These are phyloP conservation scores for Bondarzewia mesenterica DNA, from an alignment of 1,284 basidiomycete species.

Conservation along the genomic window DNA sequence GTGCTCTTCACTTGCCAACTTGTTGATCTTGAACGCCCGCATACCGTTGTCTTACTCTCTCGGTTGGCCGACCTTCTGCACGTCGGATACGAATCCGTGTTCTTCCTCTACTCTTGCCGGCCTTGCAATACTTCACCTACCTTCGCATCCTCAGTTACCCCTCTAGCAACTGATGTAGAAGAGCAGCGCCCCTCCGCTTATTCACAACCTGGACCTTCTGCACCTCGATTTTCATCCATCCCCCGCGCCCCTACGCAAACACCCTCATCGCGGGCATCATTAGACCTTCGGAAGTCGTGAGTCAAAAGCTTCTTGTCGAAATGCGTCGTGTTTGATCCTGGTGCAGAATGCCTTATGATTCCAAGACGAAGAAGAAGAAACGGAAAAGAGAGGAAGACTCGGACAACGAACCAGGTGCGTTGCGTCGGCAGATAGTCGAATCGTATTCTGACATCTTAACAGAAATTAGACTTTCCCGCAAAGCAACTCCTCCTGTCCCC, in stretches of 20 bases:
- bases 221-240: conserved; percentile 10
- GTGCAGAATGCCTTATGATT: conserved; percentile 32
- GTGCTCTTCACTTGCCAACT: too few relatives aligned
- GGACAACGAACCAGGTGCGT: conserved; percentile 54
- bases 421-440: neutral
- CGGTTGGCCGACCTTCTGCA: too few relatives aligned
- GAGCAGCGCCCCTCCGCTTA: conserved; percentile 24
- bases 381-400: conserved; percentile 76
- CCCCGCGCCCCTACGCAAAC: conserved; percentile 10
- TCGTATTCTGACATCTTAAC: neutral
- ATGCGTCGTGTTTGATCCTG: conserved; percentile 3
- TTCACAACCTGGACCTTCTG: conserved; percentile 20
- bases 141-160: conserved; percentile 32
- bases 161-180: conserved; percentile 36
- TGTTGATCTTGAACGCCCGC: too few relatives aligned
- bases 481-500: conserved; percentile 41
- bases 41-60: too few relatives aligned
- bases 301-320: conserved; percentile 12
- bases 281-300: conserved; percentile 35
- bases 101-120: conserved; percentile 1
- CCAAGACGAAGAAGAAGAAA: conserved; percentile 79
- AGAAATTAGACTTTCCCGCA: conserved; percentile 47
- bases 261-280: conserved; percentile 18
- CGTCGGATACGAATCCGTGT: too few relatives aligned
- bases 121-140: neutral